A percentile compares a stretch with the other conserved stretches of the same genome.
Evolutionary conservation across 106 monocot genomes (phyloP).

Genomic region (Dioscorea dumetorum): DNA sequence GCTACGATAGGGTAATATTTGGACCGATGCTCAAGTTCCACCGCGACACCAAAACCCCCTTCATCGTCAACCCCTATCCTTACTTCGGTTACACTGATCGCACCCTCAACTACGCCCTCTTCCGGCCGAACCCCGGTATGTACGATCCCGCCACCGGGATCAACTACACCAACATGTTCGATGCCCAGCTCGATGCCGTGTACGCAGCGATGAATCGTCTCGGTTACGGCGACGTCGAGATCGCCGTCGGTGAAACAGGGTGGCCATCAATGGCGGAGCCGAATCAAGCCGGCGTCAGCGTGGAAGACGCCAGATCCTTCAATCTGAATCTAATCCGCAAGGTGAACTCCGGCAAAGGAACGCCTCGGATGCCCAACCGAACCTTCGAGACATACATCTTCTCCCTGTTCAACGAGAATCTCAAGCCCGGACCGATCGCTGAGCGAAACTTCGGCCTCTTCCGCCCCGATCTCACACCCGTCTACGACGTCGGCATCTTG

Average conservation of each 20-base stretch:
- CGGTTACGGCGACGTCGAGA: slow-evolving; percentile 73
- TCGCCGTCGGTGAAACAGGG: slow-evolving; percentile 83
- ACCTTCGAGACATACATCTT: slow-evolving; percentile 80
- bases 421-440: slow-evolving; percentile 67
- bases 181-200: slow-evolving; percentile 79
- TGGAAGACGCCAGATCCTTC: slow-evolving; percentile 33
- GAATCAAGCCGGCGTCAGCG: slow-evolving; percentile 42
- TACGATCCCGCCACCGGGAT: slow-evolving; percentile 45
- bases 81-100: slow-evolving; percentile 69
- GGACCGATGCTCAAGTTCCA: slow-evolving; percentile 71
- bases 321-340: slow-evolving; percentile 43
- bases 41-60: slow-evolving; percentile 48
- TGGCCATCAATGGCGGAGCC: slow-evolving; percentile 69
- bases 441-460: slow-evolving; percentile 83
- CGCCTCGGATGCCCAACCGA: slow-evolving; percentile 75
- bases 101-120: slow-evolving; percentile 64
- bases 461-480: slow-evolving; percentile 48
- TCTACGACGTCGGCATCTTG: slow-evolving; percentile 70
- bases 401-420: slow-evolving; percentile 74
- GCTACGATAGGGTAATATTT: slow-evolving; percentile 48
- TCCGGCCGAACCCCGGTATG: slow-evolving; percentile 62
- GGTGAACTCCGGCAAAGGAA: slow-evolving; percentile 63
- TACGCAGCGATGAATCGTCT: slow-evolving; percentile 57
- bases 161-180: slow-evolving; percentile 81
- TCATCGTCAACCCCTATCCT: slow-evolving; percentile 88